A percentile compares a stretch with the other conserved stretches of the same genome.
Conservation (phyloP, 768 basidiomycete genomes). For the Leccinum aurantiacum region DNA sequence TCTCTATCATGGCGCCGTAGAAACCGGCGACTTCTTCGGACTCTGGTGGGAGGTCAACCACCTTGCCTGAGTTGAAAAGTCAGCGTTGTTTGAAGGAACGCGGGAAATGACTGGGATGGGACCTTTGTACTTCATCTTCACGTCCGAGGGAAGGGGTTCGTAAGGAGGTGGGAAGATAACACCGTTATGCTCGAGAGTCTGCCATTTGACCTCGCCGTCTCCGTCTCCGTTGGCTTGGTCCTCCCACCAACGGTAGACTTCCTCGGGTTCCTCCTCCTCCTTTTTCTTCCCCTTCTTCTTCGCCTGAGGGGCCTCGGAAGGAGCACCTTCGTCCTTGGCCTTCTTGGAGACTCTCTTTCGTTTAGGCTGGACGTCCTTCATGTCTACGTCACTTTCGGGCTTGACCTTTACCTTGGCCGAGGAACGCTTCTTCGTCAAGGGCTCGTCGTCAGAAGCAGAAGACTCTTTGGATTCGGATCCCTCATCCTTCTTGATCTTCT, state of each 20-base stretch:
- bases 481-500: slow-evolving; percentile 63
- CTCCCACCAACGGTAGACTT: slow-evolving; percentile 90
- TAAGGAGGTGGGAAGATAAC: slow-evolving; percentile 97
- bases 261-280: slow-evolving; percentile 60
- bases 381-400: slow-evolving; percentile 50
- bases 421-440: slow-evolving; percentile 25
- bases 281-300: slow-evolving; percentile 58
- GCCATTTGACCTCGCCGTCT: slow-evolving; percentile 87
- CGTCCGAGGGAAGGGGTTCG: slow-evolving; percentile 71
- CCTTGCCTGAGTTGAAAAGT: slow-evolving; percentile 55
- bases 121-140: slow-evolving; percentile 98
- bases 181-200: slow-evolving; percentile 91
- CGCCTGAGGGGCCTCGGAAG: slow-evolving; percentile 45
- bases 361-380: slow-evolving; percentile 41
- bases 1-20: slow-evolving; percentile 89
- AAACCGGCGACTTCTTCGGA: slow-evolving; percentile 97
- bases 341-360: slow-evolving; percentile 52
- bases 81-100: slow-evolving; percentile 12
- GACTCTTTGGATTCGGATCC: slow-evolving; percentile 16
- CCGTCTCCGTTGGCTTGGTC: slow-evolving; percentile 70
- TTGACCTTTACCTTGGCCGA: slow-evolving; percentile 41
- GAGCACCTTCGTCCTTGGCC: slow-evolving; percentile 45
- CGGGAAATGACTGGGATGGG: slow-evolving; percentile 27
- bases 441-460: slow-evolving; percentile 39
- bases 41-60: slow-evolving; percentile 75